A percentile compares a stretch with the other conserved stretches of the same genome.
phyloP scores from a whole-genome alignment of 441 rosid genomes.

The Brassica balearica region DNA sequence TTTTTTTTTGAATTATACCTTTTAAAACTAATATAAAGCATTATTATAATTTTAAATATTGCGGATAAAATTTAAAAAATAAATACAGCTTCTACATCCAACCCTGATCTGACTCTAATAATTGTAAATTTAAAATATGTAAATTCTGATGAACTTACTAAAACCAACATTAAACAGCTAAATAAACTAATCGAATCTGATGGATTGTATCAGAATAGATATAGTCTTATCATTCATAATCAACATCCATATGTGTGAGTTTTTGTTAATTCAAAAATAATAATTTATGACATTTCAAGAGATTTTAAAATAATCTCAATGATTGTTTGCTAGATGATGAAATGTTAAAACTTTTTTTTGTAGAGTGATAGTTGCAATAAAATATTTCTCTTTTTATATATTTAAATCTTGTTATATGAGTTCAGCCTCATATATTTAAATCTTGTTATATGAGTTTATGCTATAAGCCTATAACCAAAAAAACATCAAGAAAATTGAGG shows the following conservation, averaged over 20 bases:
- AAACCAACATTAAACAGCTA: neutral
- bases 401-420: neutral
- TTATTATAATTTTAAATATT: too few relatives aligned
- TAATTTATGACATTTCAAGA: too few relatives aligned
- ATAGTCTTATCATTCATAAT: neutral
- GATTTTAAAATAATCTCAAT: neutral
- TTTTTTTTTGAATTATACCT: too few relatives aligned
- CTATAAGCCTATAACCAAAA: neutral
- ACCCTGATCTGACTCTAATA: too few relatives aligned
- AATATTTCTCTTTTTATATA: neutral
- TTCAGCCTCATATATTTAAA: neutral
- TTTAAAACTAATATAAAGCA: too few relatives aligned
- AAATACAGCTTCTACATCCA: too few relatives aligned
- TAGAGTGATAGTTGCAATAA: neutral
- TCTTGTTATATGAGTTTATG: neutral
- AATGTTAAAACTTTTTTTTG: neutral
- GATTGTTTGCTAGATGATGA: neutral
- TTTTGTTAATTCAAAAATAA: too few relatives aligned
- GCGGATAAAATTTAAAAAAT: too few relatives aligned
- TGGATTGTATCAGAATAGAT: neutral
- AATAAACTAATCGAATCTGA: too few relatives aligned
- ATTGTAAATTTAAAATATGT: too few relatives aligned
- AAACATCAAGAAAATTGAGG: neutral
- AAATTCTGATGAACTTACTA: neutral
- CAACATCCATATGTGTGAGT: neutral